Percentiles rank a stretch among this genome's conserved stretches.
These are phyloP conservation scores for Cadophora gregata DNA, from an alignment of 2,329 filamentous ascomycete genomes.

Conservation along the genomic window DNA sequence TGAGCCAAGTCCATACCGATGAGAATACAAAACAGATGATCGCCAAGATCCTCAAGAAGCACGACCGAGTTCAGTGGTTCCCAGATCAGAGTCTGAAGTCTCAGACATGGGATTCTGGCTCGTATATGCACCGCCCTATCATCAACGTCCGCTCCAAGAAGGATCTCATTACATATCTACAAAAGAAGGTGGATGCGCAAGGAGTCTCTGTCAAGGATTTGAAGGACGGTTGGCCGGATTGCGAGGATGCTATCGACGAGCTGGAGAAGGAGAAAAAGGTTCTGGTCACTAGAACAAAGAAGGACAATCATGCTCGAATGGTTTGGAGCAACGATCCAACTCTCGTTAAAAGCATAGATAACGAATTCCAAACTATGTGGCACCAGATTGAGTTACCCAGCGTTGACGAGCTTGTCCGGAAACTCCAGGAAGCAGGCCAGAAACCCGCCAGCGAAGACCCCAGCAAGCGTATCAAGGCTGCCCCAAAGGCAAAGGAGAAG, in stretches of 20 bases:
- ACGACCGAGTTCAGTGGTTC: constrained; percentile 63
- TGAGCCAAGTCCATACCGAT: constrained; percentile 70
- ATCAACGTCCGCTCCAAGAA: constrained; percentile 82
- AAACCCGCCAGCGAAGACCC: constrained; percentile 48
- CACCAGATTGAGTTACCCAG: constrained; percentile 76
- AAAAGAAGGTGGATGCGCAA: constrained; percentile 79
- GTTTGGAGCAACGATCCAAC: constrained; percentile 89
- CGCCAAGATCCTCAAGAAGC: constrained; percentile 69
- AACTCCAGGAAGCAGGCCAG: constrained; percentile 47
- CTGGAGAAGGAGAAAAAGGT: constrained; percentile 82
- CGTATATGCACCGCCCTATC: constrained; percentile 83
- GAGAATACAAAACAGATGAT: constrained; percentile 69
- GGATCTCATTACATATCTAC: constrained; percentile 80
- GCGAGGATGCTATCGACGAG: constrained; percentile 76
- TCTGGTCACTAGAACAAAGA: constrained; percentile 87
- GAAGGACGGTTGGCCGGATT: constrained; percentile 94
- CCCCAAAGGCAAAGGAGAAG: constrained; percentile 46
- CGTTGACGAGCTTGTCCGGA: constrained; percentile 48
- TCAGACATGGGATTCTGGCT: constrained; percentile 71
- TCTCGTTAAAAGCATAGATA: constrained; percentile 76
- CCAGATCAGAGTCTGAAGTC: constrained; percentile 64
- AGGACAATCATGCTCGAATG: constrained; percentile 84
- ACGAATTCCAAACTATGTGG: constrained; percentile 86
- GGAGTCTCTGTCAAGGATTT: constrained; percentile 87
- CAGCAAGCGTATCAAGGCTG: constrained; percentile 45